These are phyloP conservation scores for Wickerhamomyces hampshirensis DNA, from an alignment of 805 yeast species.

Conservation along the genomic window DNA sequence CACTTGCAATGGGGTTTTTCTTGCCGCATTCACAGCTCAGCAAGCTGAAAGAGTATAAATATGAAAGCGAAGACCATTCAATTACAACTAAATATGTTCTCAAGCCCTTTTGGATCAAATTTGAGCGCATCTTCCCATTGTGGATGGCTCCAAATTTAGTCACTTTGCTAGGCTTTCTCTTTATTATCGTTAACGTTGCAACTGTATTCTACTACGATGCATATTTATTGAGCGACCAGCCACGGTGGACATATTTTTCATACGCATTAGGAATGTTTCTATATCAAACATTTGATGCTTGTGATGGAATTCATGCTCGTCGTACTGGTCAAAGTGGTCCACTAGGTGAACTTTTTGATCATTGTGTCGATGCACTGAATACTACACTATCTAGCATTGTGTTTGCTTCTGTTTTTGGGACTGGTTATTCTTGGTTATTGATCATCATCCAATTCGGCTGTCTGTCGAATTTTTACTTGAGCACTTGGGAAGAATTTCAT, in stretches of 20 bases:
- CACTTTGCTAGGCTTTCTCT: slow-evolving; percentile 73
- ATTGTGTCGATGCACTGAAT: slow-evolving; percentile 70
- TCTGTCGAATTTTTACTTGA: slow-evolving; percentile 75
- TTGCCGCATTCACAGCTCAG: slow-evolving; percentile 47
- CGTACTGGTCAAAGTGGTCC: slow-evolving; percentile 95
- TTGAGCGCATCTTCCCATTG: slow-evolving; percentile 71
- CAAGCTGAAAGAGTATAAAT: slow-evolving; percentile 46
- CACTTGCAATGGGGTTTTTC: slow-evolving; percentile 71
- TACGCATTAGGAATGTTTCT: slow-evolving; percentile 81
- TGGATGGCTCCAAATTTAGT: slow-evolving; percentile 93
- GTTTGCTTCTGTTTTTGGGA: slow-evolving; percentile 69
- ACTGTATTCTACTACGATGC: slow-evolving; percentile 75
- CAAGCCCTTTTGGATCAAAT: slow-evolving; percentile 76
- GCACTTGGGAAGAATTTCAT: slow-evolving; percentile 96
- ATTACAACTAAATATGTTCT: slow-evolving; percentile 66
- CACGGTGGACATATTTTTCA: slow-evolving; percentile 71
- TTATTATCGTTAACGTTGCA: slow-evolving; percentile 58
- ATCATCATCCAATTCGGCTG: slow-evolving; percentile 67
- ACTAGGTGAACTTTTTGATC: slow-evolving; percentile 90
- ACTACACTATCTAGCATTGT: slow-evolving; percentile 76
- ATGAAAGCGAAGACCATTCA: slow-evolving; percentile 79
- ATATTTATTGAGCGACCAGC: slow-evolving; percentile 48
- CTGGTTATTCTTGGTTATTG: slow-evolving; percentile 63
- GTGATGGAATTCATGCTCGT: slow-evolving; percentile 95
- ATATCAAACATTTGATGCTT: slow-evolving; percentile 94